Conservation (phyloP, 1,139 yeast species). For the Nakaseomyces kungkrabaensis region DNA sequence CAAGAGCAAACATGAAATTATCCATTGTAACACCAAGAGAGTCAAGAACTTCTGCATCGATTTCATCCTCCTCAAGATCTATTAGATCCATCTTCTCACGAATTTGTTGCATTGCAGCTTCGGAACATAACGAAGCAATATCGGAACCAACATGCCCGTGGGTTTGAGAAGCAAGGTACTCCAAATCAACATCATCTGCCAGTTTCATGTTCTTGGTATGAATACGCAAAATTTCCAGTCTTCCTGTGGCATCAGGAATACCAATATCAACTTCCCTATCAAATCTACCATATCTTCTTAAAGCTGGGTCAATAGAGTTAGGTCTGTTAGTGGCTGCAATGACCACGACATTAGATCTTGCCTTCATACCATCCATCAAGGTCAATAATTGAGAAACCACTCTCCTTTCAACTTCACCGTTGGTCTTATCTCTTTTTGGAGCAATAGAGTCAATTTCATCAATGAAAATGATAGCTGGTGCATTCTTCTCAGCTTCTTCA, state of each 20-base stretch:
- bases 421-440: conserved; percentile 98
- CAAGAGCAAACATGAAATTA: conserved; percentile 93
- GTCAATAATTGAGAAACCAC: conserved; percentile 96
- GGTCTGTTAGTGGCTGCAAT: no score
- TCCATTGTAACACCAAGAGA: no score
- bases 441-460: conserved; percentile 99
- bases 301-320: no score
- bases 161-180: conserved; percentile 80
- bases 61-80: no score
- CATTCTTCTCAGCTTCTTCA: conserved; percentile 97
- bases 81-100: conserved; percentile 91
- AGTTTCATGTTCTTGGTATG: conserved; percentile 97
- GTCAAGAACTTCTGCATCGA: no score
- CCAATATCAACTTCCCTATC: no score
- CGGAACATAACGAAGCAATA: conserved; percentile 89
- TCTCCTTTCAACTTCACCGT: conserved; percentile 97
- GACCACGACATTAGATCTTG: conserved; percentile 36
- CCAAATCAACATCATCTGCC: conserved; percentile 90
- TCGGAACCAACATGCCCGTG: conserved; percentile 99
- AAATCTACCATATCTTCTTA: no score
- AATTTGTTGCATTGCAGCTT: conserved; percentile 97
- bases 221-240: conserved; percentile 87
- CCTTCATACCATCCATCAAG: conserved; percentile 99
- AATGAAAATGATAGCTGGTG: conserved; percentile 93
- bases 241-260: conserved; percentile 37